phyloP scores from a whole-genome alignment of 164 flowering plant species.

The Chimonanthus praecox region DNA sequence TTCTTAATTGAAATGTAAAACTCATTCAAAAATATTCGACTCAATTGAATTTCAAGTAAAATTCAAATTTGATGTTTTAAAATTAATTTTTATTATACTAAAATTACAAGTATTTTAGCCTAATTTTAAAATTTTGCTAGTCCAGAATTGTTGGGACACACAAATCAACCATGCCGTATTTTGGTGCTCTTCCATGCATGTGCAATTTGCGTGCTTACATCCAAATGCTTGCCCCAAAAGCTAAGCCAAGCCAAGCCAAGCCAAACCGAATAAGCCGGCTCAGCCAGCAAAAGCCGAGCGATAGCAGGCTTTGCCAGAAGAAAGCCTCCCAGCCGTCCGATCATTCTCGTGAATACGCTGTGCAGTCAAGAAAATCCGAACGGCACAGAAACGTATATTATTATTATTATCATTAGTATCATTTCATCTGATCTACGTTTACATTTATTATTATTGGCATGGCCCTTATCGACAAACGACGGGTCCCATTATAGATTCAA shows the following conservation, averaged over 20 bases:
- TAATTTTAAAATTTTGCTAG: too few relatives aligned
- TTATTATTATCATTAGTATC: too few relatives aligned
- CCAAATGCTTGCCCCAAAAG: not conserved
- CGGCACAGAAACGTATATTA: not conserved
- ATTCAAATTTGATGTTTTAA: too few relatives aligned
- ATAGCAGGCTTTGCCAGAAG: not conserved
- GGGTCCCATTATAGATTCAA: too few relatives aligned
- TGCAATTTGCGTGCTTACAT: not conserved
- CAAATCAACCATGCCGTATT: not conserved
- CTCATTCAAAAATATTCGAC: too few relatives aligned
- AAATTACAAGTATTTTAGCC: too few relatives aligned
- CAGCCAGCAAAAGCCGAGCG: not conserved
- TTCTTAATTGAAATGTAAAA: too few relatives aligned
- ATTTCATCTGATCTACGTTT: not conserved
- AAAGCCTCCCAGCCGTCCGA: slow-evolving; percentile 12
- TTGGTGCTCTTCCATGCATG: not conserved
- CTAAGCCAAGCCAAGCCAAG: slow-evolving; percentile 1
- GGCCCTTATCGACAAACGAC: too few relatives aligned
- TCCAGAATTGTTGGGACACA: not conserved
- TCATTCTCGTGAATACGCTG: slow-evolving; percentile 10
- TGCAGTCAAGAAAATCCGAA: not conserved
- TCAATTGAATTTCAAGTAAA: too few relatives aligned
- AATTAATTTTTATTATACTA: too few relatives aligned
- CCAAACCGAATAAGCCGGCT: not conserved
- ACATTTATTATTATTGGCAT: not conserved